Percentiles rank a stretch among this genome's conserved stretches.
phyloP scores from a whole-genome alignment of 176 grass and related monocot genomes.

The Bolboschoenus planiculmis region DNA sequence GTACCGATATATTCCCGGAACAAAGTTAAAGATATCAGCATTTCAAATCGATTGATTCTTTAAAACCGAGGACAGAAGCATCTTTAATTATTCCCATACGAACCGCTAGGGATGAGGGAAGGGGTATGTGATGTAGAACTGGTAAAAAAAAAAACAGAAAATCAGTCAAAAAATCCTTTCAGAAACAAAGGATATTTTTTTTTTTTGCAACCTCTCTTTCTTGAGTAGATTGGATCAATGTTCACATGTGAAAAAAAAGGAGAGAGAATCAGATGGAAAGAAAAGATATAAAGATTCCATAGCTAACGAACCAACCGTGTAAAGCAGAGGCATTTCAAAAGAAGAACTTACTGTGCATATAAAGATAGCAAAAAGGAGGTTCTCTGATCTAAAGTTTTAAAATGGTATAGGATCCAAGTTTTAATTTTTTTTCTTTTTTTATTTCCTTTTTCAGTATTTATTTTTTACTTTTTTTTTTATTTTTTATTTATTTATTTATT shows the following conservation, averaged over 20 bases:
- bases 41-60: not conserved
- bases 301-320: not conserved
- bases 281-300: not conserved
- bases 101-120: not conserved
- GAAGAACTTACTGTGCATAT: not conserved
- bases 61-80: not conserved
- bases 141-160: not conserved
- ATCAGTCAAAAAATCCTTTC: not conserved
- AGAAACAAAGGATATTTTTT: not conserved
- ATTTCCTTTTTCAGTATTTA: too few species aligned
- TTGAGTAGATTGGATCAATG: not conserved
- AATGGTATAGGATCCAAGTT: not conserved
- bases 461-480: too few species aligned
- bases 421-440: not conserved
- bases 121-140: not conserved
- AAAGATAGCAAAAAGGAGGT: conserved; percentile 2
- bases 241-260: not conserved
- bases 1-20: not conserved
- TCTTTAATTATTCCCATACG: not conserved
- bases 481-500: too few species aligned
- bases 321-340: not conserved
- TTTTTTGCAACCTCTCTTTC: not conserved
- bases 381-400: not conserved
- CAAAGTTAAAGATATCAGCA: not conserved
- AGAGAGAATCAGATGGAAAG: not conserved